These are phyloP conservation scores for Coemansia sp. DNA, from an alignment of 192 early-diverging fungal genomes.

Conservation along the genomic window DNA sequence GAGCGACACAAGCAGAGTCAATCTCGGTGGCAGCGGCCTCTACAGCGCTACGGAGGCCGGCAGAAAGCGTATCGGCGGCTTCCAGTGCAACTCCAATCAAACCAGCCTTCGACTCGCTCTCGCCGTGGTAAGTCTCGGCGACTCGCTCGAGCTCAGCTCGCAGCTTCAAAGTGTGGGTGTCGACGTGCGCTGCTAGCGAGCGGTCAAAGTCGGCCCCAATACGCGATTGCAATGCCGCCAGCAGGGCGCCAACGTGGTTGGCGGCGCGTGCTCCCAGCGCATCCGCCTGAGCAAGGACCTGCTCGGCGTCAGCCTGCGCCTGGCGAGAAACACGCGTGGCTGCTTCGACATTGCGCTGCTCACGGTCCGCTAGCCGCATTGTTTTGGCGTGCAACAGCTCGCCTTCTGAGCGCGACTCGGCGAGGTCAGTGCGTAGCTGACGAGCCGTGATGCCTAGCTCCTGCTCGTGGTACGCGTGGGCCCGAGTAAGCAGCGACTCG, in stretches of 20 bases:
- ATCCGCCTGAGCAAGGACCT: neutral
- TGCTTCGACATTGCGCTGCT: conserved; percentile 18
- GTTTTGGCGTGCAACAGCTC: conserved; percentile 17
- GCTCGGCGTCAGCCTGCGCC: conserved; percentile 3
- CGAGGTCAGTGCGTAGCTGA: conserved; percentile 19
- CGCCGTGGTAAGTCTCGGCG: neutral
- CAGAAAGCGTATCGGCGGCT: neutral
- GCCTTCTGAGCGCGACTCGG: conserved; percentile 1
- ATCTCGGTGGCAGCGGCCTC: neutral
- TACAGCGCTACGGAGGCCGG: neutral
- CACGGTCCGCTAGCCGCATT: conserved; percentile 22
- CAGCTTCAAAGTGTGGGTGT: conserved; percentile 18
- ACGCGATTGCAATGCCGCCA: conserved; percentile 20
- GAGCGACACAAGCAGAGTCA: neutral
- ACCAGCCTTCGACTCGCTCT: neutral
- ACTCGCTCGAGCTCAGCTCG: neutral
- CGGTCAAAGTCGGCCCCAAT: conserved; percentile 36
- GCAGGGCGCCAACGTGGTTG: conserved; percentile 13
- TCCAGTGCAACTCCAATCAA: neutral
- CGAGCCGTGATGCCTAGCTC: conserved; percentile 40
- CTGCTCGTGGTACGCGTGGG: conserved; percentile 53
- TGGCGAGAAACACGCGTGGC: neutral
- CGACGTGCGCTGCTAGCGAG: neutral
- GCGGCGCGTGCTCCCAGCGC: conserved; percentile 1
- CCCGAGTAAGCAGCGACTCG: conserved; percentile 41